Evolutionary conservation across 371 early-diverging fungal genomes (phyloP).

Genomic region (Mucor velutinosus): DNA sequence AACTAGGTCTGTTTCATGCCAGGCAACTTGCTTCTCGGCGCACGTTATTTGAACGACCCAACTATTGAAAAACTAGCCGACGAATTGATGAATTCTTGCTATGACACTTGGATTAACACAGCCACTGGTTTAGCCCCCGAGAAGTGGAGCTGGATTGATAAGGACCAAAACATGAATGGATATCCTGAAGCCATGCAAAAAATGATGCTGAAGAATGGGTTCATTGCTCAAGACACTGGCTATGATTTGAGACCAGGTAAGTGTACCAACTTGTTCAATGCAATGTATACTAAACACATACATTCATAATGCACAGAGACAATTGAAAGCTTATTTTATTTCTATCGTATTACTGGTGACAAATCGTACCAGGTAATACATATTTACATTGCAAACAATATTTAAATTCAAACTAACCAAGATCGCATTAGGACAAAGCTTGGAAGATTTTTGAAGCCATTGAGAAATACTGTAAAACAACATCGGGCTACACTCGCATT

Average conservation of each 20-base stretch:
- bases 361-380: conserved; percentile 54
- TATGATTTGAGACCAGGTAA: conserved; percentile 57
- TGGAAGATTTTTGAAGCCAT: conserved; percentile 69
- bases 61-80: conserved; percentile 26
- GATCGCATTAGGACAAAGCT: conserved; percentile 55
- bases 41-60: conserved; percentile 33
- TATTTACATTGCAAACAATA: neutral
- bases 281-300: neutral
- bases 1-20: conserved; percentile 49
- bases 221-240: conserved; percentile 22
- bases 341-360: conserved; percentile 77
- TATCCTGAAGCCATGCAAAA: conserved; percentile 33
- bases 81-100: conserved; percentile 45
- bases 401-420: neutral
- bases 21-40: conserved; percentile 46
- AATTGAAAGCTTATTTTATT: conserved; percentile 74
- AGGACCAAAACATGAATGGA: conserved; percentile 15
- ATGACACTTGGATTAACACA: conserved; percentile 39
- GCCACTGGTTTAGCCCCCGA: conserved; percentile 50
- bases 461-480: conserved; percentile 64
- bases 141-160: conserved; percentile 50
- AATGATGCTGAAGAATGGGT: conserved; percentile 26
- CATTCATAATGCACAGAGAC: conserved; percentile 55
- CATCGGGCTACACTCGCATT: conserved; percentile 67
- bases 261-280: neutral